Conservation (phyloP, 2,329 filamentous ascomycete species). For the Corynespora cassiicola region DNA sequence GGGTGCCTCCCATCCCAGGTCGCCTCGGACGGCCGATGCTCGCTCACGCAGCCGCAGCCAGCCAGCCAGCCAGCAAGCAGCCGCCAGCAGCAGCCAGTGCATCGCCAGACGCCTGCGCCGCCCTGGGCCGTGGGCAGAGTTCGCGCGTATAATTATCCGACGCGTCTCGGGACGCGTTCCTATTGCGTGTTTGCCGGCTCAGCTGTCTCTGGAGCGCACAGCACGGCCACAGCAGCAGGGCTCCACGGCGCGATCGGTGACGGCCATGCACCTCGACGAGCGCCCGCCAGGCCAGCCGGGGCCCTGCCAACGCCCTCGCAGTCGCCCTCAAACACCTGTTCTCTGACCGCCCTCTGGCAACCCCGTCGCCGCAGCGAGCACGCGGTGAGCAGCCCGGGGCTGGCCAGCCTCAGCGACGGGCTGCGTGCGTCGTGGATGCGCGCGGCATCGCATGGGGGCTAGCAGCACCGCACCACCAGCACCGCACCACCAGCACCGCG, state of each 20-base stretch:
- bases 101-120: too few relatives aligned
- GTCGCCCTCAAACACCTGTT: slow-evolving; percentile 26
- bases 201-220: background rate
- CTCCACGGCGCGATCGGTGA: slow-evolving; percentile 31
- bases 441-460: too few relatives aligned
- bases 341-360: slow-evolving; percentile 1
- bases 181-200: too few relatives aligned
- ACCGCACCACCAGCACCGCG: too few relatives aligned
- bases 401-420: too few relatives aligned
- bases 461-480: too few relatives aligned
- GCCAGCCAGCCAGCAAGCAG: background rate
- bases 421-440: too few relatives aligned
- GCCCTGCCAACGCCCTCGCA: background rate
- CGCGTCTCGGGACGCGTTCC: slow-evolving; percentile 20
- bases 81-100: background rate
- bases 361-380: background rate
- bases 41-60: too few relatives aligned
- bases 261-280: slow-evolving; percentile 11
- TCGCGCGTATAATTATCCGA: slow-evolving; percentile 13
- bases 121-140: too few relatives aligned
- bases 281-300: background rate
- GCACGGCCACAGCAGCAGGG: slow-evolving; percentile 1
- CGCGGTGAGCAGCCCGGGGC: background rate
- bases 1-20: too few relatives aligned
- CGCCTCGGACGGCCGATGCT: too few relatives aligned